Percentiles rank a stretch among this genome's conserved stretches.
These are phyloP conservation scores for Phyllosticta capitalensis DNA, from an alignment of 2,329 filamentous ascomycete genomes.

Conservation along the genomic window DNA sequence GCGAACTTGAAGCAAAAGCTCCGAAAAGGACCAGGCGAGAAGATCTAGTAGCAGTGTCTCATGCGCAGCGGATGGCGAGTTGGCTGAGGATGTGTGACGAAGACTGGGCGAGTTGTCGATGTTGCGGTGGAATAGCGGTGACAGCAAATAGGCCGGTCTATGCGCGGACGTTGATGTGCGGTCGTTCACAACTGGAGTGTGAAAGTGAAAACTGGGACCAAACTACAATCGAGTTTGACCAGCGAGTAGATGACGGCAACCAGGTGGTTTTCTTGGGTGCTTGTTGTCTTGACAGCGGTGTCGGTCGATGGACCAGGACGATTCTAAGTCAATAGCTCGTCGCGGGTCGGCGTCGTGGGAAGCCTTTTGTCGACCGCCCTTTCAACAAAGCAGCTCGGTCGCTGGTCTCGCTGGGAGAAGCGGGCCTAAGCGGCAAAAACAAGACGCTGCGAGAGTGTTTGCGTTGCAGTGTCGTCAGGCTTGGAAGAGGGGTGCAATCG, in stretches of 20 bases:
- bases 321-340: slow-evolving; percentile 13
- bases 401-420: neutral
- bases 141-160: neutral
- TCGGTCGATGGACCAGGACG: slow-evolving; percentile 9
- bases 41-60: slow-evolving; percentile 23
- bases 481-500: neutral
- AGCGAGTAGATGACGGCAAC: neutral
- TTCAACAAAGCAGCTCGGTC: neutral
- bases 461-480: neutral
- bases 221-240: neutral
- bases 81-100: neutral
- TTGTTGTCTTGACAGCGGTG: neutral
- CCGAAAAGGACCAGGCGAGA: slow-evolving; percentile 23
- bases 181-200: neutral
- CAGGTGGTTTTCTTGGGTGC: neutral
- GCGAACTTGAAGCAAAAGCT: slow-evolving; percentile 27
- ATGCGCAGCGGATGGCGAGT: slow-evolving; percentile 21
- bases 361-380: neutral
- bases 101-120: neutral
- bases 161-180: neutral
- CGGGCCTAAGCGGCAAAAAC: neutral
- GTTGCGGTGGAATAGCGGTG: neutral
- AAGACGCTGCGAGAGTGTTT: neutral
- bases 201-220: neutral
- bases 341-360: slow-evolving; percentile 1